These are phyloP conservation scores for Penicillium flavigenum DNA, from an alignment of 495 filamentous ascomycete genomes.

Conservation along the genomic window DNA sequence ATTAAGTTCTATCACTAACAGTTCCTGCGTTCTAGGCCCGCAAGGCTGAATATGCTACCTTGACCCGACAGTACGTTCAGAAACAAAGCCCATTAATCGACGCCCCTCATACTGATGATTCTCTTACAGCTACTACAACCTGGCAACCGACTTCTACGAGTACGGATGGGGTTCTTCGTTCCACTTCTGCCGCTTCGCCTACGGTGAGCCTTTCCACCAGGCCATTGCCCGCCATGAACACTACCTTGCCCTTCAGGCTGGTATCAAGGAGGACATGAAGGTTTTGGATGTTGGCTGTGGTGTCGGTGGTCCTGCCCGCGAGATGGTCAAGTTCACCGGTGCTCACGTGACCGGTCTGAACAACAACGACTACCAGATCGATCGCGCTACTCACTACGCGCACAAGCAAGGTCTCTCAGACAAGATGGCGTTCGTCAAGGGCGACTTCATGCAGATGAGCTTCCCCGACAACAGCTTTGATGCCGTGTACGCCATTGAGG, in stretches of 20 bases:
- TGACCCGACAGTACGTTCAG: constrained; percentile 82
- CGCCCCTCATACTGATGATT: constrained; percentile 21
- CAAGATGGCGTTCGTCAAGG: constrained; percentile 88
- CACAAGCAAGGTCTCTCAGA: constrained; percentile 74
- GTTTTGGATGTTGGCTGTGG: constrained; percentile 97
- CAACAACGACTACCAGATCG: constrained; percentile 99
- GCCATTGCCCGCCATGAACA: constrained; percentile 98
- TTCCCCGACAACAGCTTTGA: constrained; percentile 92
- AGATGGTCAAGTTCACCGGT: constrained; percentile 94
- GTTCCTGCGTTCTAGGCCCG: constrained; percentile 57
- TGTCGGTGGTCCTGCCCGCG: constrained; percentile 94
- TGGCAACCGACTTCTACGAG: constrained; percentile 96
- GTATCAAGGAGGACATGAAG: constrained; percentile 79
- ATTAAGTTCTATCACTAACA: constrained; percentile 3
- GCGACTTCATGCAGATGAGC: constrained; percentile 99
- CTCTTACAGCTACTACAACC: constrained; percentile 83
- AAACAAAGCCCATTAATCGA: constrained; percentile 3
- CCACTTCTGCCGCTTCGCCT: constrained; percentile 96
- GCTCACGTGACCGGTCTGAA: constrained; percentile 89
- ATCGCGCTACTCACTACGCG: constrained; percentile 86
- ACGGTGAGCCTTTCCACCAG: constrained; percentile 84
- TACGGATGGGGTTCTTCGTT: constrained; percentile 94
- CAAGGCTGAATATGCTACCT: constrained; percentile 86
- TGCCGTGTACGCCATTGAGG: constrained; percentile 97
- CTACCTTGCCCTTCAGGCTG: constrained; percentile 90